Base-by-base conservation (phyloP, 257 asterid genomes). In the Solanum habrochaites region DNA sequence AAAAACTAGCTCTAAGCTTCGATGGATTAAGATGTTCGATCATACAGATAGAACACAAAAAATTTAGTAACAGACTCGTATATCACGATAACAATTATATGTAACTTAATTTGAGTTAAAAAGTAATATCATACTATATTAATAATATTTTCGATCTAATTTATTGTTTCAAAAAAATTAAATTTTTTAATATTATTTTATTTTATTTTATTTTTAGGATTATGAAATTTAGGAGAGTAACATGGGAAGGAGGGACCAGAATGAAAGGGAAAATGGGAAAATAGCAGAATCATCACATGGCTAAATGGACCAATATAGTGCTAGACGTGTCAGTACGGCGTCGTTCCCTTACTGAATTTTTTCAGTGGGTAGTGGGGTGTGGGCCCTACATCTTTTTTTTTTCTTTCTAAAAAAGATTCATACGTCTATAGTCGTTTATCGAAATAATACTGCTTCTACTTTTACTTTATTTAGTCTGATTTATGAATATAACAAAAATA, bases 261-360 rank as follows among this genome's bases (percentile, higher is more conserved):
- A 49, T 47, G 42, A 81, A 81, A 81, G 62, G 69, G 62, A 77
- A 62, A 81, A 81, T 81, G 45, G 69, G 62, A 49, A 80, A 80
- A 47, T 47, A 47, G 85, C 85, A 81, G 85, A 81, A 81, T 81
- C 85, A 81, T 81, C 85, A 81, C 85, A 81, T 81, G 85, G 43
- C 52, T 49, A 15, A 81, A 81, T 81, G 85, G 69, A 81, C 85
- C 85, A 47, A 29, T 47, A 31, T 49, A 16, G 16, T 81, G 10
- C 29, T 81, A 29, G 69, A 49, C 3, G 69, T 81, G 85, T 81
- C 85, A 81, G 43, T 81, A 81, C 85, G 85, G 85, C 85, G 85
- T 81, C 85, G 85, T 47, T 31, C 85, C 20, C 67, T 64, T 77
- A 56, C 78, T 29, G 40, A 3, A 14, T 7, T 29, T 71, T 15